A percentile compares a stretch with the other conserved stretches of the same genome.
Evolutionary conservation across 2,329 filamentous ascomycete genomes (phyloP).

Genomic region (Penicillium frequentans): DNA sequence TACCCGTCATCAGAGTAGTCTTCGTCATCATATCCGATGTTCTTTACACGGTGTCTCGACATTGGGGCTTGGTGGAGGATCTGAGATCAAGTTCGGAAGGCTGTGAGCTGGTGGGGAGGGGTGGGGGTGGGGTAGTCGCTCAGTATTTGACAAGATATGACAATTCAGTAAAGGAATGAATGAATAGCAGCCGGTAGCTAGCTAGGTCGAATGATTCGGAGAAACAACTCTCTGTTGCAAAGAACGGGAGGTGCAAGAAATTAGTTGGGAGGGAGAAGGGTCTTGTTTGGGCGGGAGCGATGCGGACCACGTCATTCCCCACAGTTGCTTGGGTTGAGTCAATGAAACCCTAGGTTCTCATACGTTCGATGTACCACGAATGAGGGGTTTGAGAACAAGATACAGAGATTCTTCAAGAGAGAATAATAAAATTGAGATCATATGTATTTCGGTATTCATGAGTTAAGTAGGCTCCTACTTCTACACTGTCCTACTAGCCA

Average conservation of each 20-base stretch:
- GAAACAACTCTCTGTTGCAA: neutral
- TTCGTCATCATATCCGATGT: constrained; percentile 44
- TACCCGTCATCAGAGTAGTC: constrained; percentile 42
- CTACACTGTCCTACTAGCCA: neutral
- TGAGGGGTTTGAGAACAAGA: neutral
- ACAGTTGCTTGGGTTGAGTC: constrained; percentile 3
- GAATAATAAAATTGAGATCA: neutral
- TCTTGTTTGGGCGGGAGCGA: constrained; percentile 1
- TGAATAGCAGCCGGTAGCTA: neutral
- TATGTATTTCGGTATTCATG: constrained; percentile 1
- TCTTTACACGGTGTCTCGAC: constrained; percentile 49
- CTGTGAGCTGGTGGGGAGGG: constrained; percentile 2
- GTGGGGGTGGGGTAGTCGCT: neutral
- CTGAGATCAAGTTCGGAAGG: constrained; percentile 2
- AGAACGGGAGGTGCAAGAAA: neutral
- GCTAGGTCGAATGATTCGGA: neutral
- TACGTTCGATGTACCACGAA: neutral
- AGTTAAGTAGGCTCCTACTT: neutral
- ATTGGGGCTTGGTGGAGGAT: constrained; percentile 26
- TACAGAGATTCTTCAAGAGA: neutral
- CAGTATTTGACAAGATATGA: neutral
- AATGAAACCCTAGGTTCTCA: neutral
- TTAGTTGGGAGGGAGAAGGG: neutral
- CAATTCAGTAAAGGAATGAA: neutral
- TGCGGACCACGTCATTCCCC: constrained; percentile 35